These are phyloP conservation scores for Sporisorium exsertum DNA, from an alignment of 1,284 basidiomycete genomes.

Conservation along the genomic window DNA sequence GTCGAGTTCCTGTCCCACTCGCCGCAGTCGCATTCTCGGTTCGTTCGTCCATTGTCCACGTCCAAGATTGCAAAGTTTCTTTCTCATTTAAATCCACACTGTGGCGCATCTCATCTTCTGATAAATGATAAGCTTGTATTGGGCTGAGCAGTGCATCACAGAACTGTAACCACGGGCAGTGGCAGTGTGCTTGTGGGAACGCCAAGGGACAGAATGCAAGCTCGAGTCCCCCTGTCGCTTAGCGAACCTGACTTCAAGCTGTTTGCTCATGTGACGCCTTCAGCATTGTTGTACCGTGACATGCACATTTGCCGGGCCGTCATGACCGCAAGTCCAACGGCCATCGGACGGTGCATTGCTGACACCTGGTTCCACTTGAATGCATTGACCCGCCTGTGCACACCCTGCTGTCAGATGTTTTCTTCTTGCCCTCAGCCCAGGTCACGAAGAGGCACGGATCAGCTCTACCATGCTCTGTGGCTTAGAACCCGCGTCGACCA, in stretches of 20 bases:
- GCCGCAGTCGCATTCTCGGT: too few relatives aligned
- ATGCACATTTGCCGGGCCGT: too few relatives aligned
- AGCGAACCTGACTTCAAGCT: too few relatives aligned
- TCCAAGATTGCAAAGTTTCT: constrained; percentile 1
- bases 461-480: neutral
- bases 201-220: too few relatives aligned
- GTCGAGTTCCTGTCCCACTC: neutral
- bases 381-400: neutral
- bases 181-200: too few relatives aligned
- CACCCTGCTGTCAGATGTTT: neutral
- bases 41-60: neutral
- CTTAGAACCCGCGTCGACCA: neutral
- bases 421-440: neutral
- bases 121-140: neutral
- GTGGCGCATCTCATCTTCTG: neutral
- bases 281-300: too few relatives aligned
- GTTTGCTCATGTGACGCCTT: too few relatives aligned
- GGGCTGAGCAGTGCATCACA: too few relatives aligned
- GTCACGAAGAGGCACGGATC: neutral
- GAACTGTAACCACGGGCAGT: too few relatives aligned
- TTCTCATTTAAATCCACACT: too few relatives aligned
- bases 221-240: too few relatives aligned
- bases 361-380: neutral
- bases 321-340: too few relatives aligned
- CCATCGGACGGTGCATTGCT: neutral